Conservation (phyloP, 768 basidiomycete species). For the Hypholoma fasciculare region DNA sequence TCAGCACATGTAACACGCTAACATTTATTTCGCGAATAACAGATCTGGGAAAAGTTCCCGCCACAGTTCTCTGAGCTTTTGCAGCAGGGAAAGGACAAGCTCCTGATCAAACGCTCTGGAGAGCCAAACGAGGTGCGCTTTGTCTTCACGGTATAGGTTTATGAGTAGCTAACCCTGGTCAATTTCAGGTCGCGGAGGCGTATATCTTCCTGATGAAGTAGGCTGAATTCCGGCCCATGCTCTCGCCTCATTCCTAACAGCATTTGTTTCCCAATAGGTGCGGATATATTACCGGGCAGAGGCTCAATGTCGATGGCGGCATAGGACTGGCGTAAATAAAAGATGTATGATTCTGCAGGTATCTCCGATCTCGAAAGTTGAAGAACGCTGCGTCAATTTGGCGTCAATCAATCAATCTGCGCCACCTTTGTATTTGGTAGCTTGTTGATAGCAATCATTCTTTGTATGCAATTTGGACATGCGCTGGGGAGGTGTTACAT, state of each 20-base stretch:
- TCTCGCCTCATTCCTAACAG: neutral
- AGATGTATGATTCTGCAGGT: no score
- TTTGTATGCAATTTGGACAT: no score
- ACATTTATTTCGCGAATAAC: no score
- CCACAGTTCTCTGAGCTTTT: no score
- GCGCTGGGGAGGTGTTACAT: no score
- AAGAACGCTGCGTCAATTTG: no score
- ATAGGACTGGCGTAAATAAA: neutral
- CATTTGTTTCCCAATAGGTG: neutral
- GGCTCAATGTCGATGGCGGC: neutral
- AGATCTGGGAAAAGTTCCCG: neutral
- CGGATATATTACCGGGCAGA: conserved; percentile 6
- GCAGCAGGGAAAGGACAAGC: neutral
- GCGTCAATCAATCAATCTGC: no score
- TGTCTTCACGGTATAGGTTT: neutral
- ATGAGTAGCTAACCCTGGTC: no score
- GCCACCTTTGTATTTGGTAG: no score
- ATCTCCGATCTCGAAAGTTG: no score
- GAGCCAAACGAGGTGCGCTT: neutral
- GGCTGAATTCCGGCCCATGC: neutral
- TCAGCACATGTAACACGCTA: no score
- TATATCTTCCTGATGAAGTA: conserved; percentile 11
- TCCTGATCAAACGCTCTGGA: conserved; percentile 4
- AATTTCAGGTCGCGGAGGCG: neutral
- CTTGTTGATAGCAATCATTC: no score